Evolutionary conservation across 2,329 filamentous ascomycete genomes (phyloP).

Genomic region (Ceratocystis ficicola): DNA sequence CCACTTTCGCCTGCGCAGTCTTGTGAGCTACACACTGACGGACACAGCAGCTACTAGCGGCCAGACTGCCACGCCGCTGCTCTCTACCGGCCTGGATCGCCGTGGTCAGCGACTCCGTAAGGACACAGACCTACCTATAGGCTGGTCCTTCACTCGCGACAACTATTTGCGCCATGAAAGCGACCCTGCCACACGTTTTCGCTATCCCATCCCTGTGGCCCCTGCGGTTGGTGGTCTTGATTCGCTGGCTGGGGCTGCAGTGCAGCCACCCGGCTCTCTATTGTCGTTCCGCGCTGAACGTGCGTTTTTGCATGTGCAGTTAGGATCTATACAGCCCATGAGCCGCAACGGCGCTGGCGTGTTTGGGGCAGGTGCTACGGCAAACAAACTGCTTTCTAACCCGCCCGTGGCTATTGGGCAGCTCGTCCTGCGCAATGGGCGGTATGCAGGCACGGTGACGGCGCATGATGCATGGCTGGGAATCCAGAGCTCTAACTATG

Average conservation of each 20-base stretch:
- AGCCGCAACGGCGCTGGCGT: slow-evolving; percentile 6
- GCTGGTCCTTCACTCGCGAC: slow-evolving; percentile 31
- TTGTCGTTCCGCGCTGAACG: slow-evolving; percentile 33
- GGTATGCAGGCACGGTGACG: slow-evolving; percentile 35
- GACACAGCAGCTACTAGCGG: slow-evolving; percentile 28
- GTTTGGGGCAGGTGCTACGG: neutral
- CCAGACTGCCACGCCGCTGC: slow-evolving; percentile 27
- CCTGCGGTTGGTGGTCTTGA: slow-evolving; percentile 10
- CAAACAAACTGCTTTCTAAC: slow-evolving; percentile 27
- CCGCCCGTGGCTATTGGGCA: slow-evolving; percentile 35
- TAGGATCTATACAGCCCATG: slow-evolving; percentile 28
- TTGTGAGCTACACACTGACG: slow-evolving; percentile 33
- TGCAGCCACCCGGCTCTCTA: slow-evolving; percentile 31
- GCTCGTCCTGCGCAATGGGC: slow-evolving; percentile 30
- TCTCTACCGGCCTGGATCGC: slow-evolving; percentile 32
- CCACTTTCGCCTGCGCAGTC: slow-evolving; percentile 32
- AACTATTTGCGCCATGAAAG: slow-evolving; percentile 33
- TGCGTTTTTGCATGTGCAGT: slow-evolving; percentile 34
- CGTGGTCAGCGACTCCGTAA: slow-evolving; percentile 32
- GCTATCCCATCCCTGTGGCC: slow-evolving; percentile 33
- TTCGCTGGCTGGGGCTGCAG: slow-evolving; percentile 15
- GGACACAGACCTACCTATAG: slow-evolving; percentile 30
- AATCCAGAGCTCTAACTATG: slow-evolving; percentile 37
- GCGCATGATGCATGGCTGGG: slow-evolving; percentile 38
- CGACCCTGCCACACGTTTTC: slow-evolving; percentile 32